These are phyloP conservation scores for Waltiozyma sp. DNA, from an alignment of 1,139 yeast species.

Conservation along the genomic window DNA sequence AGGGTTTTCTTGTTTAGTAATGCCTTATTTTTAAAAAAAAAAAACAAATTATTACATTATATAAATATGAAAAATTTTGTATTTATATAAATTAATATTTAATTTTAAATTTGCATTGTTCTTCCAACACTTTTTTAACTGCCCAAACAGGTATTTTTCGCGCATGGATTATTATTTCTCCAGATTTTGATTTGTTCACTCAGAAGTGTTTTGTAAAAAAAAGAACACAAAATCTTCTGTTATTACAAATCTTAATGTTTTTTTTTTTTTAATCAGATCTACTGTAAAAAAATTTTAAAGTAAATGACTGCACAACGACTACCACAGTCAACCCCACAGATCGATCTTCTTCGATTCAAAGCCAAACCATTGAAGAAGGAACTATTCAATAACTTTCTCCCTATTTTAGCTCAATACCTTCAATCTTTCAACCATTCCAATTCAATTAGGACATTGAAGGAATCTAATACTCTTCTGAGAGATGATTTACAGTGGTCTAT, in stretches of 20 bases:
- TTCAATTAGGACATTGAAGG: neutral
- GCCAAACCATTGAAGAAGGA: neutral
- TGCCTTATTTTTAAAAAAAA: too few relatives aligned
- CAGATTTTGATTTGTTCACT: too few relatives aligned
- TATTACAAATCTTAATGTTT: too few relatives aligned
- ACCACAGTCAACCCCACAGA: neutral
- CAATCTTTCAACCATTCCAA: neutral
- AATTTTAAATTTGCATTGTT: neutral
- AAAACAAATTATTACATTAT: too few relatives aligned
- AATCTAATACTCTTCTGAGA: neutral
- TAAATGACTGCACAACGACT: neutral
- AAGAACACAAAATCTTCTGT: too few relatives aligned
- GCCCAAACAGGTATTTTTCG: neutral
- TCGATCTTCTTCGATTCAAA: neutral
- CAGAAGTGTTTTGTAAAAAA: too few relatives aligned
- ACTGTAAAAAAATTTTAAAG: too few relatives aligned
- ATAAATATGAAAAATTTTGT: too few relatives aligned
- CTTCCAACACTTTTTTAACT: neutral
- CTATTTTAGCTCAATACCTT: neutral
- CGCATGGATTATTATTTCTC: neutral
- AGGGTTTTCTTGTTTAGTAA: too few relatives aligned
- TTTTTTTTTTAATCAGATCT: too few relatives aligned
- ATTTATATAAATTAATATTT: too few relatives aligned
- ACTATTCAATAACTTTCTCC: neutral
- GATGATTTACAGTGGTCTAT: neutral